Base-by-base conservation (phyloP, 768 basidiomycete species). In the Tulasnella calospora region DNA sequence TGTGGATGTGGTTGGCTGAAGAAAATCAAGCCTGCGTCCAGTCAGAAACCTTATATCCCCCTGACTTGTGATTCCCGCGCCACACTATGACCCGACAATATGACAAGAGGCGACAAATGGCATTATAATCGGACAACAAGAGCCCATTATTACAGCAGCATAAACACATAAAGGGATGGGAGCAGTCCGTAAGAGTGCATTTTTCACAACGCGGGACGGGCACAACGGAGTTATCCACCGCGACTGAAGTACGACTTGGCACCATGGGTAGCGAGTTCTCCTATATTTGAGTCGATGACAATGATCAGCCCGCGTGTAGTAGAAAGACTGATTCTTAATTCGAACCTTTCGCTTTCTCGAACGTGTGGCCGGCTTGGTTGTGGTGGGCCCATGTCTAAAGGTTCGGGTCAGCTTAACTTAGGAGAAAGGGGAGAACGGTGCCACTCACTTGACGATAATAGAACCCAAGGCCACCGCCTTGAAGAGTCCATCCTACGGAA, bases 241-340 rank as follows among this genome's bases (percentile, higher is more conserved):
- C 80, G 80, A 23, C 90, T 92, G 84, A 96, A 95, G 85, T 96
- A 96, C 36, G 93, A 90, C 84, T 92, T 94, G 79, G 95, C 92
- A 17, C 95, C 95, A 81, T 95, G 92, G 74, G 87, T 88, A 4
- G 94, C 92, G 72, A 97, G 85, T 94, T 95, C 77, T 94, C 95
- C 93, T 96, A 82, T 33, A 67, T 19, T 47, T 19, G 5, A 47
- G 27, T 79, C 79, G 74, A 72, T 80, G 36, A 36, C 27, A 30
- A 57, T 46, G 67, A 67, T 69, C 74, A 21, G 80, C 4, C 10
- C 73, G 51, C n/a, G 76, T 36, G 40, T 13, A 78, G 73, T n/a
- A 80, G 82, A 55, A 83, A 77, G 23, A 73, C n/a, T n/a, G 21
- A 9, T 67, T 17, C 23, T 51, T 6, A 70, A 17, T 13, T n/a